A percentile compares a stretch with the other conserved stretches of the same genome.
phyloP scores from a whole-genome alignment of 2,329 filamentous ascomycete species.

The Verruconis gallopava region DNA sequence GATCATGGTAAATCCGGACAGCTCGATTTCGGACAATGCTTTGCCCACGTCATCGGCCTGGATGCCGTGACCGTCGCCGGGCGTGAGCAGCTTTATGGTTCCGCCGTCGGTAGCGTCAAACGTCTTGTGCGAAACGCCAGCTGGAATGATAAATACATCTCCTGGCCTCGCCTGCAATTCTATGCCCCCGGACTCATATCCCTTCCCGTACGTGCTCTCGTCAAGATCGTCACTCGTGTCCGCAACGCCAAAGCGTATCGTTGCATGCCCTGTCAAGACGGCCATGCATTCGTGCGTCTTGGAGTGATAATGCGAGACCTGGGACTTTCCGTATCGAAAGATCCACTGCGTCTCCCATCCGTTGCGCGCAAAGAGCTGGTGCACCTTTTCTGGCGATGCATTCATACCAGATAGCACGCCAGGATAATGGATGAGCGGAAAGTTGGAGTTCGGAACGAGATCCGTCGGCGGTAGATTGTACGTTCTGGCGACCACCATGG shows the following conservation, averaged over 20 bases:
- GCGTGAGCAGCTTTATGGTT: constrained; percentile 31
- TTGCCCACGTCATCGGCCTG: constrained; percentile 12
- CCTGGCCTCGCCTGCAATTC: constrained; percentile 36
- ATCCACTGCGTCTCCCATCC: constrained; percentile 45
- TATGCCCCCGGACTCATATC: constrained; percentile 36
- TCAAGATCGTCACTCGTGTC: constrained; percentile 31
- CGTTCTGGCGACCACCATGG: constrained; percentile 2
- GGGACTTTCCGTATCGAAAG: constrained; percentile 42
- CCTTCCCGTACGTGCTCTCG: constrained; percentile 26
- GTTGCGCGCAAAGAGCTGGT: constrained; percentile 35
- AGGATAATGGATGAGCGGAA: constrained; percentile 41
- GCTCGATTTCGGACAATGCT: constrained; percentile 25
- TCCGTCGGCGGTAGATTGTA: constrained; percentile 5
- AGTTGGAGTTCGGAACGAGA: constrained; percentile 24
- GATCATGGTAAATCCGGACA: constrained; percentile 38
- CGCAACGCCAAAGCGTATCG: constrained; percentile 42
- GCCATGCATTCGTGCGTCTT: constrained; percentile 45
- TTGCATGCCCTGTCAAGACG: constrained; percentile 40
- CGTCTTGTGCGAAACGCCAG: constrained; percentile 44
- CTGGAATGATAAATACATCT: constrained; percentile 47
- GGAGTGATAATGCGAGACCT: constrained; percentile 45
- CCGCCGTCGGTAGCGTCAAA: constrained; percentile 28
- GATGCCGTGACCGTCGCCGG: constrained; percentile 29
- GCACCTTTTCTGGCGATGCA: constrained; percentile 21
- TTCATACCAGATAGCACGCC: constrained; percentile 23